Conservation (phyloP, 345 rosid species). For the Cardamine resedifolia region DNA sequence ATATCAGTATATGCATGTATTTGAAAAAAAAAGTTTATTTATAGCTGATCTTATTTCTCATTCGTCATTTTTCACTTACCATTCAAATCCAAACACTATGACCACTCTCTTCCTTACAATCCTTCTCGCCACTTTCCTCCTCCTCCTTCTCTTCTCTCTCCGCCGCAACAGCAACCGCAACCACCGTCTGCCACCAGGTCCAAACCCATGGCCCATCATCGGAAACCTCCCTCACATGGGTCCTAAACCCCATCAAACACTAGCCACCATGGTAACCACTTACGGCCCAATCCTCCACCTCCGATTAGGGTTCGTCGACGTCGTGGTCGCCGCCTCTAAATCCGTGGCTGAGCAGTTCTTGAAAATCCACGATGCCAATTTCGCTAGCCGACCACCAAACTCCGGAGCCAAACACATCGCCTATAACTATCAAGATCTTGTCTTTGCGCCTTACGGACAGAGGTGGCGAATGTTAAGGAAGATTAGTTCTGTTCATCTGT, state of each 20-base stretch:
- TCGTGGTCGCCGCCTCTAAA: slow-evolving; percentile 82
- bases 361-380: slow-evolving; percentile 73
- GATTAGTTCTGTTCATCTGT: slow-evolving; percentile 76
- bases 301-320: slow-evolving; percentile 68
- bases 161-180: slow-evolving; percentile 25
- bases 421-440: slow-evolving; percentile 88
- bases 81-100: slow-evolving; percentile 35
- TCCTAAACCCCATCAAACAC: slow-evolving; percentile 63
- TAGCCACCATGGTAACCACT: slow-evolving; percentile 53
- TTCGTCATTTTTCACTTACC: slow-evolving; percentile 27
- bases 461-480: slow-evolving; percentile 88
- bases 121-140: slow-evolving; percentile 40
- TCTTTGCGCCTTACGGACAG: slow-evolving; percentile 87
- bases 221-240: slow-evolving; percentile 94
- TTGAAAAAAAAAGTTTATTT: too few relatives aligned
- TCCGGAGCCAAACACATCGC: slow-evolving; percentile 88
- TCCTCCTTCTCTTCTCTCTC: slow-evolving; percentile 12
- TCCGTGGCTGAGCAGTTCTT: slow-evolving; percentile 81
- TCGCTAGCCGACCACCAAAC: slow-evolving; percentile 88
- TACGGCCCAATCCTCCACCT: slow-evolving; percentile 87
- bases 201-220: slow-evolving; percentile 78
- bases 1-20: too few relatives aligned
- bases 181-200: slow-evolving; percentile 78
- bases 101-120: slow-evolving; percentile 35
- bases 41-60: neutral